Percentiles rank a stretch among this genome's conserved stretches.
phyloP scores from a whole-genome alignment of 768 basidiomycete species.

The Lanmaoa rubissima region DNA sequence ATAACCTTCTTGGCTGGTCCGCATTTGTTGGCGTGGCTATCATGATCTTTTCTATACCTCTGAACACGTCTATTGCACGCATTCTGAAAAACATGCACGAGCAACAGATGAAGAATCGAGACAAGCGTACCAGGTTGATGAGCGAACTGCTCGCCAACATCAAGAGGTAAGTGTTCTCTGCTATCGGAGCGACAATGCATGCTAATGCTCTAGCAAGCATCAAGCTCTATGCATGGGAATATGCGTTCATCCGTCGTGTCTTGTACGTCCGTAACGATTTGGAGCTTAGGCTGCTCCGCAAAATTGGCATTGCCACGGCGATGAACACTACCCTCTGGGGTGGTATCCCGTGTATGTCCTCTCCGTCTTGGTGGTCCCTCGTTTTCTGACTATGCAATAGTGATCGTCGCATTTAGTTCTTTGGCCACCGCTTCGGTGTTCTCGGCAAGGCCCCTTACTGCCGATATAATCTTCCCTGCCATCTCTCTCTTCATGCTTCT shows the following conservation, averaged over 20 bases:
- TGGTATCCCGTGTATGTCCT: conserved; percentile 54
- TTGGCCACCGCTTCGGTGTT: conserved; percentile 69
- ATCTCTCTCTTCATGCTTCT: conserved; percentile 88
- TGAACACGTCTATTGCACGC: conserved; percentile 72
- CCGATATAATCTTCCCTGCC: conserved; percentile 93
- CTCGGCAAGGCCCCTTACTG: conserved; percentile 69
- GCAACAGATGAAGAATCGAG: conserved; percentile 91
- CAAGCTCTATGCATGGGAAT: conserved; percentile 94
- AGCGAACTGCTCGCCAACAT: conserved; percentile 93
- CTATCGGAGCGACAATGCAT: not conserved
- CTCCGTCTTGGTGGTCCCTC: not conserved
- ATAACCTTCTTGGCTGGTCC: conserved; percentile 88
- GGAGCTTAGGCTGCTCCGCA: conserved; percentile 78
- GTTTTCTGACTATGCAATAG: conserved; percentile 22
- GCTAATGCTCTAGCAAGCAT: conserved; percentile 49
- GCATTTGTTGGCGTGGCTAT: conserved; percentile 87
- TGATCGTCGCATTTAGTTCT: conserved; percentile 80
- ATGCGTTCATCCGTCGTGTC: conserved; percentile 79
- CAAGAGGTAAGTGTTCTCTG: conserved; percentile 50
- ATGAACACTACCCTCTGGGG: conserved; percentile 63
- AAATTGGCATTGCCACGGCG: conserved; percentile 76
- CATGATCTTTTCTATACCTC: conserved; percentile 79
- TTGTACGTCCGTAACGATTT: conserved; percentile 77
- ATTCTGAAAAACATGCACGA: conserved; percentile 75
- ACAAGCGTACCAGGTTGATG: conserved; percentile 83